These are phyloP conservation scores for Luzula sylvatica DNA, from an alignment of 176 grass and related monocot species.

Conservation along the genomic window DNA sequence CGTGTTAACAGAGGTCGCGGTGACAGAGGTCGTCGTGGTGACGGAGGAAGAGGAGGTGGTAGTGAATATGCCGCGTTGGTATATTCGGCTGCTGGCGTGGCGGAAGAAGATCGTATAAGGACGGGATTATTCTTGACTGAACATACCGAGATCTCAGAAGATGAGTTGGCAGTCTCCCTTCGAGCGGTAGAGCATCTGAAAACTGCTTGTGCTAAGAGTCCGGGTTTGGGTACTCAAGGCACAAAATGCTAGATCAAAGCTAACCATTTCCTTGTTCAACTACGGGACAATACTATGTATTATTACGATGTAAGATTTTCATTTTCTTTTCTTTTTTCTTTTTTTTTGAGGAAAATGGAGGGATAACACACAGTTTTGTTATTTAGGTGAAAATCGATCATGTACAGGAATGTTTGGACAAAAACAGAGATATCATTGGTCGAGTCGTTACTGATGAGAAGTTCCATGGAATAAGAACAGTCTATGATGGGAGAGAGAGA, in stretches of 20 bases:
- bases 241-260: conserved; percentile 34
- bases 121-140: conserved; percentile 38
- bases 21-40: not conserved
- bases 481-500: conserved; percentile 77
- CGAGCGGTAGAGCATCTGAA: not conserved
- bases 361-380: not conserved
- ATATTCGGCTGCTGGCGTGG: not conserved
- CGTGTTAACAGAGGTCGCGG: not conserved
- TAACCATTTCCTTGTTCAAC: conserved; percentile 67
- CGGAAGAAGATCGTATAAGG: conserved; percentile 22
- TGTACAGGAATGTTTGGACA: conserved; percentile 47
- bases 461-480: too few relatives aligned
- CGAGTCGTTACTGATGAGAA: conserved; percentile 46
- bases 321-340: not conserved
- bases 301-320: conserved; percentile 49
- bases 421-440: conserved; percentile 45
- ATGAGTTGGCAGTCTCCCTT: not conserved
- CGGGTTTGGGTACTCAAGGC: conserved; percentile 22
- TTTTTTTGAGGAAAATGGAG: too few relatives aligned
- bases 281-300: conserved; percentile 48
- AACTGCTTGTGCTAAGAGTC: conserved; percentile 18
- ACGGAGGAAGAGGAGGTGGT: not conserved
- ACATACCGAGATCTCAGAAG: conserved; percentile 16
- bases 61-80: not conserved
- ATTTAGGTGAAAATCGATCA: conserved; percentile 62